Conservation (phyloP, 2,329 filamentous ascomycete genomes). For the Sodiomyces alkalinus region DNA sequence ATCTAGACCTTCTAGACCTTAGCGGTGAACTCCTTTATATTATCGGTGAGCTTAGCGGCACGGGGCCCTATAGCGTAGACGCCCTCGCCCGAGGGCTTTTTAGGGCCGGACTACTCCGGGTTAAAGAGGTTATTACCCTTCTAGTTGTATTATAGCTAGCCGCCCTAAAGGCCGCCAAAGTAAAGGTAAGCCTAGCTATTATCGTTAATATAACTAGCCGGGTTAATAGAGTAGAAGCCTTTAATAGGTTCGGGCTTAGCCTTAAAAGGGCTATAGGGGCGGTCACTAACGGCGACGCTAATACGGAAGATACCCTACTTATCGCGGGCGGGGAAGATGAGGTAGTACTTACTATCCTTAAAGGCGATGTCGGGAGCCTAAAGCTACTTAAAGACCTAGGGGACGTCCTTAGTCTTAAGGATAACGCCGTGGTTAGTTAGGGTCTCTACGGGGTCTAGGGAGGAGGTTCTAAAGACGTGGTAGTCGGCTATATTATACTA, state of each 20-base stretch:
- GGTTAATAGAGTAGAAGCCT: conserved; percentile 64
- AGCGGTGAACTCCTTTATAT: conserved; percentile 48
- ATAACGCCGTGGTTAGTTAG: conserved; percentile 62
- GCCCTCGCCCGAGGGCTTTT: conserved; percentile 43
- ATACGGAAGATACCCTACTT: conserved; percentile 56
- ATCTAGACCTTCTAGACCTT: conserved; percentile 47
- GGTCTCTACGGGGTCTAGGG: conserved; percentile 35
- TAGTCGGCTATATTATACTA: conserved; percentile 79
- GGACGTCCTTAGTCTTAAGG: conserved; percentile 48
- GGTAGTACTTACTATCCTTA: conserved; percentile 55
- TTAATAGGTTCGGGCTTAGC: conserved; percentile 49
- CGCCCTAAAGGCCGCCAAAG: conserved; percentile 70
- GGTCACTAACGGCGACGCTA: conserved; percentile 50
- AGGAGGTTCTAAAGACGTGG: conserved; percentile 52
- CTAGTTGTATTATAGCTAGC: conserved; percentile 64
- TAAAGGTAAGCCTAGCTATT: conserved; percentile 32
- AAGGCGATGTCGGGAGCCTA: conserved; percentile 66
- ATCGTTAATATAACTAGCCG: conserved; percentile 55
- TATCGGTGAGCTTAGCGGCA: conserved; percentile 44
- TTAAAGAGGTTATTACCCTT: conserved; percentile 39
- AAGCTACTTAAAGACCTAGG: conserved; percentile 65
- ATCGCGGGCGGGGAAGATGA: conserved; percentile 66
- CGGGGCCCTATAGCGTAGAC: conserved; percentile 46
- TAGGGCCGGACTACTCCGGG: conserved; percentile 32
- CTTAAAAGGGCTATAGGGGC: conserved; percentile 54